Conservation (phyloP, 495 filamentous ascomycete species). For the Hypoxylon fuscum region DNA sequence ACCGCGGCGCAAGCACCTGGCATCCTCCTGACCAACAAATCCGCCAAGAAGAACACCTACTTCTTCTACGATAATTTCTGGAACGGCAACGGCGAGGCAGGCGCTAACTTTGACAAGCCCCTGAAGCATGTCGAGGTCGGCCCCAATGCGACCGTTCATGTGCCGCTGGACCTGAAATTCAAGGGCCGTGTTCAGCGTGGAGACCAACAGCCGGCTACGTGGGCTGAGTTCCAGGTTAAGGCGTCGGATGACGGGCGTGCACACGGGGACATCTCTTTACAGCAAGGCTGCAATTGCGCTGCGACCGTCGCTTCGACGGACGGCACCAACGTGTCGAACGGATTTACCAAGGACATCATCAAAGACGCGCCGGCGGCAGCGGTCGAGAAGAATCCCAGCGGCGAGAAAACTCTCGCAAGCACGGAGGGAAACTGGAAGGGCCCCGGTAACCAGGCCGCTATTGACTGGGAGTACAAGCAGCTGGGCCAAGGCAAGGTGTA, state of each 20-base stretch:
- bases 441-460: conserved; percentile 51
- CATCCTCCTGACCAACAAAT: conserved; percentile 49
- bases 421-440: conserved; percentile 55
- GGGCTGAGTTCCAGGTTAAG: conserved; percentile 55
- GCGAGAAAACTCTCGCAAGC: conserved; percentile 45
- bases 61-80: conserved; percentile 55
- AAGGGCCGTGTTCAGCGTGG: conserved; percentile 58
- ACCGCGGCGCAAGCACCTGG: conserved; percentile 39
- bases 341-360: conserved; percentile 49
- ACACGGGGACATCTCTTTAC: conserved; percentile 53
- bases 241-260: conserved; percentile 50
- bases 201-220: conserved; percentile 49
- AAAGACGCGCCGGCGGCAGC: conserved; percentile 47
- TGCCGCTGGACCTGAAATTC: conserved; percentile 45
- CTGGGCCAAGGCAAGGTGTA: conserved; percentile 50
- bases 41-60: conserved; percentile 39
- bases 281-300: conserved; percentile 57
- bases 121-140: conserved; percentile 45
- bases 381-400: conserved; percentile 44
- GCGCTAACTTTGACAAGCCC: conserved; percentile 56
- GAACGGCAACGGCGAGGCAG: conserved; percentile 54
- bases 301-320: conserved; percentile 52
- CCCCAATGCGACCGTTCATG: conserved; percentile 41
- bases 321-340: conserved; percentile 45
- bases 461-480: conserved; percentile 48